Evolutionary conservation across 352 stramenopile genomes (phyloP).

Genomic region (Discostella stelligera): DNA sequence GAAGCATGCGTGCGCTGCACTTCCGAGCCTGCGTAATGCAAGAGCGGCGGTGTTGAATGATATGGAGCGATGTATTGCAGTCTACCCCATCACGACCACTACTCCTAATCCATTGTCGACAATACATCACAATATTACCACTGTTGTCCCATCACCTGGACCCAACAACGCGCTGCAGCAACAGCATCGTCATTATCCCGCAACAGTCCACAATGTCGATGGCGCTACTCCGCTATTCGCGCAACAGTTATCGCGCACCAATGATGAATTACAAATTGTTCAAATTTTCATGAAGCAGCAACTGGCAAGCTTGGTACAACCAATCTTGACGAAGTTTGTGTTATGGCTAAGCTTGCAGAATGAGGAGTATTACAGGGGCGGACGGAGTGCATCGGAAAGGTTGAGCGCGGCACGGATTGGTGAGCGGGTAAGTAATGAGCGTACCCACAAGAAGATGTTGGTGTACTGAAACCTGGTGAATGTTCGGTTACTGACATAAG

Average conservation of each 20-base stretch:
- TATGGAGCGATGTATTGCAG: neutral
- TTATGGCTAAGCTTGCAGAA: constrained; percentile 83
- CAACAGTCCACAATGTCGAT: constrained; percentile 4
- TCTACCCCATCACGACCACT: no score
- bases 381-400: constrained; percentile 69
- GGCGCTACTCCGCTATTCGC: neutral
- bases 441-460: neutral
- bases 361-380: constrained; percentile 74
- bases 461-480: neutral
- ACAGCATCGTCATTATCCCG: neutral
- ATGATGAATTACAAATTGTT: constrained; percentile 53
- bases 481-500: neutral
- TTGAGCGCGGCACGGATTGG: constrained; percentile 81
- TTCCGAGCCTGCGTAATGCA: constrained; percentile 50
- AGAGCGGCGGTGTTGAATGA: constrained; percentile 32
- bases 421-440: constrained; percentile 72
- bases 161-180: neutral
- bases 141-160: neutral
- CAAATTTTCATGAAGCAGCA: constrained; percentile 75
- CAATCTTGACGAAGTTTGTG: constrained; percentile 71
- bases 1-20: constrained; percentile 55
- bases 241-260: constrained; percentile 30
- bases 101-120: neutral
- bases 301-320: constrained; percentile 72
- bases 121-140: constrained; percentile 18